These are phyloP conservation scores for Citeromyces matritensis DNA, from an alignment of 805 yeast species.

Conservation along the genomic window DNA sequence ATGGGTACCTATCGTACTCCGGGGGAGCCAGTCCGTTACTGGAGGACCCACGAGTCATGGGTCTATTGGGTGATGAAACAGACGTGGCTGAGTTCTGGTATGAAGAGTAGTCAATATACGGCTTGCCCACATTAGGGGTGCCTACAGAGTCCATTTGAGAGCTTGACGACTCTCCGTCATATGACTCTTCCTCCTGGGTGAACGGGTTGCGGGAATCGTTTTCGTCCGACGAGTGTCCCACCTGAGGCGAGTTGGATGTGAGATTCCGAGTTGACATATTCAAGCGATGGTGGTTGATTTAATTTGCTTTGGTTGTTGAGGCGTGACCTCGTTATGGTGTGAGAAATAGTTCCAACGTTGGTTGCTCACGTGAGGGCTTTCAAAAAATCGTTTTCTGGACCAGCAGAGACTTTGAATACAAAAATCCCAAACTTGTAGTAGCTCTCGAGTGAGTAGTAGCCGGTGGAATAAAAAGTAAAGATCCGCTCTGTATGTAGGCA, in stretches of 20 bases:
- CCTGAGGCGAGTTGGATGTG: slow-evolving; percentile 16
- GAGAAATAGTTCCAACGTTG: too few species aligned
- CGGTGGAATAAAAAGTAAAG: too few species aligned
- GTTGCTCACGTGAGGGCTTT: too few species aligned
- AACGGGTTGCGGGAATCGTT: slow-evolving; percentile 15
- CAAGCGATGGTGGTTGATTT: not conserved
- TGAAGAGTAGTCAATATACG: slow-evolving; percentile 24
- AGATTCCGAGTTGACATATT: slow-evolving; percentile 16
- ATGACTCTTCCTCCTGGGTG: slow-evolving; percentile 16
- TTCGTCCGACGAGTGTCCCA: slow-evolving; percentile 13
- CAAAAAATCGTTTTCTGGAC: too few species aligned
- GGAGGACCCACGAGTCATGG: slow-evolving; percentile 5
- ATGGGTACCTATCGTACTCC: slow-evolving; percentile 58
- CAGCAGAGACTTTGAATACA: too few species aligned
- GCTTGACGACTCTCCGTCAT: slow-evolving; percentile 10
- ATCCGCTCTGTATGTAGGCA: too few species aligned
- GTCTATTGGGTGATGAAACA: slow-evolving; percentile 7
- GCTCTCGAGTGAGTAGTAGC: too few species aligned
- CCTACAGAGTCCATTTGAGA: slow-evolving; percentile 3
- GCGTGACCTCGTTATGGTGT: too few species aligned
- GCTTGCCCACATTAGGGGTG: slow-evolving; percentile 15
- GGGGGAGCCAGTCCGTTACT: slow-evolving; percentile 24
- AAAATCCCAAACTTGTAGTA: too few species aligned
- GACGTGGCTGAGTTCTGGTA: slow-evolving; percentile 6
- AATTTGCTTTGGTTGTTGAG: not conserved